Conservation (phyloP, 2,329 filamentous ascomycete species). For the Endocalyx cinctus region DNA sequence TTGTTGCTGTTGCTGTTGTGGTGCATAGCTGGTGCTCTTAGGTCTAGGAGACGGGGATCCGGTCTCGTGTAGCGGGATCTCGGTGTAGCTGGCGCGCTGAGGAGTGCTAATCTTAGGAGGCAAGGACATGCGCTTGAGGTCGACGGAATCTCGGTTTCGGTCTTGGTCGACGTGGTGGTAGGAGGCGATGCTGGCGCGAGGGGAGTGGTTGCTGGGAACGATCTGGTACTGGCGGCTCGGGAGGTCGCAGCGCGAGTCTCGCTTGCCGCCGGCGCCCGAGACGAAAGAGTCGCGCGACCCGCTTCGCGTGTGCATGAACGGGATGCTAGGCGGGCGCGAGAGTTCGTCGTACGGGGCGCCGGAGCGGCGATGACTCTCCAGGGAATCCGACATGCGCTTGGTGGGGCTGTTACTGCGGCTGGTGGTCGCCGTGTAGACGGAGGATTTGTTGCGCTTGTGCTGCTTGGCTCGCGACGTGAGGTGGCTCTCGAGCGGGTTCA, state of each 20-base stretch:
- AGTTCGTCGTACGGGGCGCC: constrained; percentile 40
- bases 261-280: constrained; percentile 33
- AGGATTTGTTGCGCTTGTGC: constrained; percentile 72
- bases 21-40: too few species aligned
- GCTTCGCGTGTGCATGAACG: constrained; percentile 75
- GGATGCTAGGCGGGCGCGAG: constrained; percentile 53
- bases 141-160: too few species aligned
- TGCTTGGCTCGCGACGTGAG: constrained; percentile 61
- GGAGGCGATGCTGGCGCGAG: constrained; percentile 35
- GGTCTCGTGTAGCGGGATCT: constrained; percentile 43
- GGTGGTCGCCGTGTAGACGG: constrained; percentile 39
- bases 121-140: constrained; percentile 45
- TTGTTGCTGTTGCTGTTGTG: too few species aligned
- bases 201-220: constrained; percentile 35
- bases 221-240: constrained; percentile 54
- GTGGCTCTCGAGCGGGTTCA: constrained; percentile 89
- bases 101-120: constrained; percentile 21
- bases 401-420: constrained; percentile 47
- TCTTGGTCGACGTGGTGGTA: too few species aligned
- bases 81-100: constrained; percentile 43
- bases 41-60: constrained; percentile 16
- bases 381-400: constrained; percentile 52
- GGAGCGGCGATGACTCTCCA: constrained; percentile 39
- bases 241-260: constrained; percentile 50
- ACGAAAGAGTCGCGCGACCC: constrained; percentile 54